Evolutionary conservation across 306 rosid species (phyloP), one percentile per base, ranked within the genome.

Genomic region (Dryas drummondii): DNA sequence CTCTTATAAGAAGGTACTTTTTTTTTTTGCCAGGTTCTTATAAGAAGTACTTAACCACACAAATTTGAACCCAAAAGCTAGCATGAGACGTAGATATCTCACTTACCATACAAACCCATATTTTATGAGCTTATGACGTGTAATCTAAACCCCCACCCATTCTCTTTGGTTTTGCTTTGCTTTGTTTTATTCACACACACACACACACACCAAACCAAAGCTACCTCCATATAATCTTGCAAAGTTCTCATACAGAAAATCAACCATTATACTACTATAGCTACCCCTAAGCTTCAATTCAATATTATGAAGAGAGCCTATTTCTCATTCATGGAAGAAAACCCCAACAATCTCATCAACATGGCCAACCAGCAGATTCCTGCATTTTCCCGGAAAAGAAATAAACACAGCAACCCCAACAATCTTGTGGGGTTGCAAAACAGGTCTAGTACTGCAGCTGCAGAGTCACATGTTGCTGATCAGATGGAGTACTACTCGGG

Each of bases 81-180:
- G 32, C 49, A 27, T 6, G 76, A 72, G 40, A 89, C 91, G 90
- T 84, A 82, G 86, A 81, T 80, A 57, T 73, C 26, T 71, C 76
- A 76, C 53, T 63, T 69, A 62, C 93, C 93, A 89, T 89, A 84
- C 83, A 84, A 77, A 77, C 76, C 5, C 80, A 64, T 48, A 74
- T 15, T 41, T 52, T 42, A 32, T 32, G 37, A 32, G 37, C 37
- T 1, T 17, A 32, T 15, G 79, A 86, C 91, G 91, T 89, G 93
- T 85, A 53, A 70, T 27, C 49, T 50, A 63, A 84, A 80, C 32
- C 61, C 72, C 90, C 91, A 75, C 83, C 65, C 83, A 56, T 63
- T 73, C 26, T 14, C 50, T 12, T 19, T 55, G 11, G 16, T 15
- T 62, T 66, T 52, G 16, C 37, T 41, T 50, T 50, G 15, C 40